phyloP scores from a whole-genome alignment of 2,329 filamentous ascomycete species.

The Lasiodiplodia theobromae region DNA sequence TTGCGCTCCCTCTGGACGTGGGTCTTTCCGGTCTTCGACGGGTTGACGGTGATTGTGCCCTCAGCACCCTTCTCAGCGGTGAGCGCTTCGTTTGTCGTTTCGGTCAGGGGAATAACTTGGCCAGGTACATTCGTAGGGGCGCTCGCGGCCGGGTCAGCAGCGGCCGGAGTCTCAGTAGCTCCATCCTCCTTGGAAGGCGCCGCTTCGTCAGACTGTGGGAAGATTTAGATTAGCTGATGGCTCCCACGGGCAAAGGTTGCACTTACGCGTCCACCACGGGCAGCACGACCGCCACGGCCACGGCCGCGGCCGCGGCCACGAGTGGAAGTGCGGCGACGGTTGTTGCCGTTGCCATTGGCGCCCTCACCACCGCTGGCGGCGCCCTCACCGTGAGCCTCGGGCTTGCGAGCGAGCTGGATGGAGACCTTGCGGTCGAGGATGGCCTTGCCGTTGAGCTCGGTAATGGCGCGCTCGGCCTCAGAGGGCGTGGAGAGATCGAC shows the following conservation, averaged over 20 bases:
- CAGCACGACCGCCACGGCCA: slow-evolving; percentile 66
- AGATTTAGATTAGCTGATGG: background rate
- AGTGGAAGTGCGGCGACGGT: slow-evolving; percentile 60
- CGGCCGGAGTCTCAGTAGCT: slow-evolving; percentile 52
- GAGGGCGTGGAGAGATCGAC: slow-evolving; percentile 94
- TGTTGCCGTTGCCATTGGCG: slow-evolving; percentile 66
- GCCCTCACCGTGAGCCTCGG: slow-evolving; percentile 81
- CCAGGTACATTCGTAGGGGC: slow-evolving; percentile 59
- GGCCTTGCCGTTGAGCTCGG: slow-evolving; percentile 95
- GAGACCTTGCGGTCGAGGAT: slow-evolving; percentile 99
- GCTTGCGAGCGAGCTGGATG: slow-evolving; percentile 97
- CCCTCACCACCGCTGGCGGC: slow-evolving; percentile 76
- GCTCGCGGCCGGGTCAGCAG: slow-evolving; percentile 52
- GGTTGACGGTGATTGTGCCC: slow-evolving; percentile 51
- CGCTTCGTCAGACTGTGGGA: background rate
- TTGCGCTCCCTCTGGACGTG: slow-evolving; percentile 66
- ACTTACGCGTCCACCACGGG: slow-evolving; percentile 72
- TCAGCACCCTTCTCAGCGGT: slow-evolving; percentile 61
- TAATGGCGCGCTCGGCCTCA: slow-evolving; percentile 94
- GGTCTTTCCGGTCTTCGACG: slow-evolving; percentile 51
- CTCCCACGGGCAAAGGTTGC: slow-evolving; percentile 49
- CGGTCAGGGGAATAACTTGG: slow-evolving; percentile 58
- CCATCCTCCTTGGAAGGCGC: slow-evolving; percentile 50
- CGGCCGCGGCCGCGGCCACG: slow-evolving; percentile 65
- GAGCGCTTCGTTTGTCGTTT: slow-evolving; percentile 61